A percentile compares a stretch with the other conserved stretches of the same genome.
Evolutionary conservation across 2,329 filamentous ascomycete genomes (phyloP).

Genomic region (Microdochium paspali): DNA sequence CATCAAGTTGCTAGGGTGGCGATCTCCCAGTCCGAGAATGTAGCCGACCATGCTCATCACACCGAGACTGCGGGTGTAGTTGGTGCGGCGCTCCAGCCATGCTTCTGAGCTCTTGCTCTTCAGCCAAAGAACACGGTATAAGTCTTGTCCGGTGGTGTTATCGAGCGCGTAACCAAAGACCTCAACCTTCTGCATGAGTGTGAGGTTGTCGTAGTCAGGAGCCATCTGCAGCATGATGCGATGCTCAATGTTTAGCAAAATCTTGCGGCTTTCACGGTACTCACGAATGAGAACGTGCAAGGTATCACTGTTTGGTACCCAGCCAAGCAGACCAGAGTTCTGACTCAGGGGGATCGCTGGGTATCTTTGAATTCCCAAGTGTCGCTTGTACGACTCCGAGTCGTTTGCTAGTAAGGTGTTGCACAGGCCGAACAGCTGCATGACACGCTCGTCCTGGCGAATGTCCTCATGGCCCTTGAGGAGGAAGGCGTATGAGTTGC

Average conservation of each 20-base stretch:
- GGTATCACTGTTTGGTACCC: conserved; percentile 96
- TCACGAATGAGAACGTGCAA: conserved; percentile 94
- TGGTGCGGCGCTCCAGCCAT: conserved; percentile 96
- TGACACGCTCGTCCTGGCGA: conserved; percentile 95
- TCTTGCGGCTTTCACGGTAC: conserved; percentile 94
- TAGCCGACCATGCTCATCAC: conserved; percentile 99
- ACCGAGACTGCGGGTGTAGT: conserved; percentile 91
- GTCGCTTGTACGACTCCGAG: conserved; percentile 91
- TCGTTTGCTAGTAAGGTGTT: conserved; percentile 93
- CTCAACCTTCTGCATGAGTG: conserved; percentile 99
- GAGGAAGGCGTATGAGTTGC: conserved; percentile 75
- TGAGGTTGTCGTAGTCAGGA: conserved; percentile 96
- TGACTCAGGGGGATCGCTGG: conserved; percentile 96
- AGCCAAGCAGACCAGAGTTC: conserved; percentile 88
- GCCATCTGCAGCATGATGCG: conserved; percentile 99
- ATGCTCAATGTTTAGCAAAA: conserved; percentile 97
- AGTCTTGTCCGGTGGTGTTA: conserved; percentile 96
- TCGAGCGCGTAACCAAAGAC: conserved; percentile 98
- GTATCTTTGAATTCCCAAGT: conserved; percentile 92
- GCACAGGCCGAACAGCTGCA: conserved; percentile 97
- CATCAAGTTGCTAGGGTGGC: conserved; percentile 96
- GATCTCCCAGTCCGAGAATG: conserved; percentile 90
- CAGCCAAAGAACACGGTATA: conserved; percentile 96
- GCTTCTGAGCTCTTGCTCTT: conserved; percentile 98
- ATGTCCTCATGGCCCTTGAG: conserved; percentile 99